Base-by-base conservation (phyloP, 352 stramenopile species). In the Phytophthora cryptogea region DNA sequence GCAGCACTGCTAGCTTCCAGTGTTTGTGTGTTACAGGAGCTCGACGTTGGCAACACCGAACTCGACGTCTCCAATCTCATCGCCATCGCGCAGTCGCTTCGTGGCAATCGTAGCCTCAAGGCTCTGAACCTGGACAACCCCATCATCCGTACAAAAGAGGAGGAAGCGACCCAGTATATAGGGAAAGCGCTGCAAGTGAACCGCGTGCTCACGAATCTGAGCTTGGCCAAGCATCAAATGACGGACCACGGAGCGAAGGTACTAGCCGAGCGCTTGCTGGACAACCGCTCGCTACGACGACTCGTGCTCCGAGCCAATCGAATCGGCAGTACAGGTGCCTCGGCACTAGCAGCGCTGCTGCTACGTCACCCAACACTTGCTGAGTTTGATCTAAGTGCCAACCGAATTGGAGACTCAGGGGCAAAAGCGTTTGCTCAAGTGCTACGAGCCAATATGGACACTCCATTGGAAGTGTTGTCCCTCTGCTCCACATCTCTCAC, bases 101-200 rank as follows among this genome's bases (percentile, higher is more conserved):
- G 76, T 2, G 28, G 33, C 0, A 92, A 92, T 54, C 28, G 23
- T 13, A 63, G 37, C 11, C 66, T 92, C 2, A 10, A 60, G 2
- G 41, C 55, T 9, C 48, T 92, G 26, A 83, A 86, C 31, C 61
- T 92, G 4, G 83, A 90, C 64, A 90, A 88, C 30, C 80, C 80
- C 1, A 50, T 89, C 0, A 23, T 90, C 14, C 59, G 59, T 9
- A 80, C 72, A 0, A 87, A 71, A n/a, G 83, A 91, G 56, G 80
- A 90, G 55, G 83, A 90, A 23, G 69, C 76, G 3, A 70, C 88
- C 17, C 83, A 92, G 60, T 83, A 90, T 43, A 63, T 92, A 11
- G 83, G 78, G 39, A 90, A 89, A 58, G 87, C 87, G 72, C 64
- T 92, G 42, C 80, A 90, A 54, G 76, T 86, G n/a, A 90, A 92